These are phyloP conservation scores for Trametes coccinea DNA, from an alignment of 768 basidiomycete genomes.

Conservation along the genomic window DNA sequence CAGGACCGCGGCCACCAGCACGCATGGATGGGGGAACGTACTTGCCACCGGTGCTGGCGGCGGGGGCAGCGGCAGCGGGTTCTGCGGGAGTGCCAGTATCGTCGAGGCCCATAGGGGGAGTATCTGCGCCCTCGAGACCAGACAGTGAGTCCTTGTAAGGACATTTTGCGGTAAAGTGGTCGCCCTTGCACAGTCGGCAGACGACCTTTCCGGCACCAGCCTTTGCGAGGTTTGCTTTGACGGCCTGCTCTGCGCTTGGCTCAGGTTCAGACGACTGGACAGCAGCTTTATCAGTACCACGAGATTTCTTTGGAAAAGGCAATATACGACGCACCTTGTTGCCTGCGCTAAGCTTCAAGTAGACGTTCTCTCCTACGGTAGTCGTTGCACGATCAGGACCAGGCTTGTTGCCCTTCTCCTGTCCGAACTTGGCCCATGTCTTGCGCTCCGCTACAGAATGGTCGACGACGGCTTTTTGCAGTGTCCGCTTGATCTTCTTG, in stretches of 20 bases:
- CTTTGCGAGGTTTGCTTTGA: constrained; percentile 67
- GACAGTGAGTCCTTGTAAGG: constrained; percentile 95
- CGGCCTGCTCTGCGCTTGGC: constrained; percentile 58
- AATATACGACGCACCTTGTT: constrained; percentile 48
- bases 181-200: constrained; percentile 94
- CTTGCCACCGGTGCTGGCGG: constrained; percentile 62
- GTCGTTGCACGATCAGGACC: constrained; percentile 95
- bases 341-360: constrained; percentile 57
- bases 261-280: constrained; percentile 65
- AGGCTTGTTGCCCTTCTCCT: constrained; percentile 80
- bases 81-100: constrained; percentile 36
- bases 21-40: constrained; percentile 96
- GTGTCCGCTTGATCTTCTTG: constrained; percentile 78
- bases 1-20: constrained; percentile 61
- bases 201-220: constrained; percentile 85
- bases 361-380: constrained; percentile 79
- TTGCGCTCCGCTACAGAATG: constrained; percentile 93
- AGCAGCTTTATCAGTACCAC: too few species aligned
- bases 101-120: constrained; percentile 40
- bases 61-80: constrained; percentile 35
- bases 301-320: too few species aligned
- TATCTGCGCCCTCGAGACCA: constrained; percentile 58
- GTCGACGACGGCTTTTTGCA: constrained; percentile 92
- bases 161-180: constrained; percentile 98
- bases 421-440: constrained; percentile 92